Evolutionary conservation across 1,284 basidiomycete species (phyloP).

Genomic region (Hymenochaete sp.): DNA sequence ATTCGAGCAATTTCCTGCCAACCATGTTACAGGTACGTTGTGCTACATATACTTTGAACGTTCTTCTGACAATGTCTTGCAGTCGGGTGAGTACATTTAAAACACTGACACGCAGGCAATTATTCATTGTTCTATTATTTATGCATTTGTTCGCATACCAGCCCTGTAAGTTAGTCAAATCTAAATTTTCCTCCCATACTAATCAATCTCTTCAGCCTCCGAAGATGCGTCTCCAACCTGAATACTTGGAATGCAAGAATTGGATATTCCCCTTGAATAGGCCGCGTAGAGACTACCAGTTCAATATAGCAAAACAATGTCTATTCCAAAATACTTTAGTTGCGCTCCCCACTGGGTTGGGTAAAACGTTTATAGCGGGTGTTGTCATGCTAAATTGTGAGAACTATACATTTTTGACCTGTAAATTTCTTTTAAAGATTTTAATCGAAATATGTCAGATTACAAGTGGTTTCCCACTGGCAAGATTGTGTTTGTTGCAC

Average conservation of each 20-base stretch:
- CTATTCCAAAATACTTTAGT: conserved; percentile 94
- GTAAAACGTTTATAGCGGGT: conserved; percentile 98
- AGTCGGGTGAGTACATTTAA: conserved; percentile 39
- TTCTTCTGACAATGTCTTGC: neutral
- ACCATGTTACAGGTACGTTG: conserved; percentile 37
- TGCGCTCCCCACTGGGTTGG: conserved; percentile 90
- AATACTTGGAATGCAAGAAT: conserved; percentile 70
- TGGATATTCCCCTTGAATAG: conserved; percentile 93
- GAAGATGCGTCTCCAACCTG: conserved; percentile 69
- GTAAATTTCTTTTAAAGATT: conserved; percentile 1
- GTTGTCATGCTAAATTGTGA: conserved; percentile 92
- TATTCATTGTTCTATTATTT: neutral
- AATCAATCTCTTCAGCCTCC: conserved; percentile 40
- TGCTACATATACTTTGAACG: neutral
- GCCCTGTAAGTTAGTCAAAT: conserved; percentile 1
- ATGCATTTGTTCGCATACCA: too few relatives aligned
- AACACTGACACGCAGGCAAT: neutral
- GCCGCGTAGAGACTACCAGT: conserved; percentile 89
- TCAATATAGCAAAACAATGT: conserved; percentile 82
- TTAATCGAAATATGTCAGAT: conserved; percentile 36
- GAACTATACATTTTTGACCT: conserved; percentile 23
- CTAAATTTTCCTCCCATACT: conserved; percentile 7
- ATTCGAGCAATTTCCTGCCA: conserved; percentile 75
- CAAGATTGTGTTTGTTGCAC: conserved; percentile 92
- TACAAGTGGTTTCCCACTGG: conserved; percentile 93